Conservation (phyloP, 164 flowering plant genomes). For the Vitis rupestris region DNA sequence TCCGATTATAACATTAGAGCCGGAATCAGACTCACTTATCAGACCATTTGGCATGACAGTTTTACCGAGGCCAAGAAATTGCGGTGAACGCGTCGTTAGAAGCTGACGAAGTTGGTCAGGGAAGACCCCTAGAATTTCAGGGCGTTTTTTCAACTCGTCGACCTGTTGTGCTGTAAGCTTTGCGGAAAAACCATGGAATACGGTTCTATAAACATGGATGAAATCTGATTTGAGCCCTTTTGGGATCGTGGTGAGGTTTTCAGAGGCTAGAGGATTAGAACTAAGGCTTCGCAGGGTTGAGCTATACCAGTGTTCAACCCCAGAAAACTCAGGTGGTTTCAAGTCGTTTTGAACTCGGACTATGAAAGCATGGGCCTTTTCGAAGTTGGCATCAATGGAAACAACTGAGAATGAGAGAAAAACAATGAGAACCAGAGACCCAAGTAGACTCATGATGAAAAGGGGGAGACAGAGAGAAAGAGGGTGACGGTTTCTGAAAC, state of each 20-base stretch:
- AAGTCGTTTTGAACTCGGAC: conserved; percentile 40
- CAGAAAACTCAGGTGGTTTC: conserved; percentile 37
- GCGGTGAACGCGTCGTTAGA: conserved; percentile 50
- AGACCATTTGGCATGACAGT: neutral
- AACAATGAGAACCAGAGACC: conserved; percentile 10
- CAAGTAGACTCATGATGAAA: conserved; percentile 11
- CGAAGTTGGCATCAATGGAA: neutral
- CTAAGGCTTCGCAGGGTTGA: conserved; percentile 33
- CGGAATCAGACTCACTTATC: conserved; percentile 36
- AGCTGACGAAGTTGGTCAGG: conserved; percentile 35
- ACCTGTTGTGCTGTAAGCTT: conserved; percentile 33
- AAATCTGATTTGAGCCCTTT: conserved; percentile 3
- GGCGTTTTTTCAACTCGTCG: conserved; percentile 17
- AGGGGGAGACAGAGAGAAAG: neutral
- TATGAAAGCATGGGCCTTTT: conserved; percentile 28
- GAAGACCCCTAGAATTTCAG: conserved; percentile 27
- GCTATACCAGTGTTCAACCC: conserved; percentile 49
- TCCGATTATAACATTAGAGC: conserved; percentile 35
- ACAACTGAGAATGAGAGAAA: conserved; percentile 4
- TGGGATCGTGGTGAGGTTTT: neutral
- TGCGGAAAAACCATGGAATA: conserved; percentile 57
- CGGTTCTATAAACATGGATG: conserved; percentile 44
- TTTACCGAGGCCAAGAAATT: conserved; percentile 40
- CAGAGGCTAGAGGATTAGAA: neutral
- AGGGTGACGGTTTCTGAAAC: conserved; percentile 3